Evolutionary conservation across 305 asterid genomes (phyloP), one percentile per base, ranked within the genome.

Genomic region (Rubia tinctorum): DNA sequence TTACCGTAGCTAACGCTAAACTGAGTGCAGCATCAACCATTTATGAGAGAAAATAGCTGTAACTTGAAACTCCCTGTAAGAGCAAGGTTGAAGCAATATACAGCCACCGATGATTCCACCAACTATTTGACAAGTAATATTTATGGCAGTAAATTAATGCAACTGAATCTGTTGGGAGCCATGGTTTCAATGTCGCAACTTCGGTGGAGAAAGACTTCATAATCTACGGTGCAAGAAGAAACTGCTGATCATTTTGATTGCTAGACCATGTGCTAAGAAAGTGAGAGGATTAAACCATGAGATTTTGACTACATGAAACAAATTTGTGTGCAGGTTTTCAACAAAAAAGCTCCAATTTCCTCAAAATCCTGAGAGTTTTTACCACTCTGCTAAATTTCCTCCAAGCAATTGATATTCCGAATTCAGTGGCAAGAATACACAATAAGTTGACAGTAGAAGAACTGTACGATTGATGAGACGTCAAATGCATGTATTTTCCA

Each of bases 11-110:
- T 27, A 27, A 27, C 2, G 30, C 30, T 27, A 27, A 27, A 27
- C 30, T 27, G 30, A 27, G 30, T n/a, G 25, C 20, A 73, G 40
- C 3, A 11, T 10, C 22, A 22, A 22, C 72, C 9, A 51, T 37
- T 66, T 39, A 23, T 63, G 8, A 64, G 20, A 65, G 40, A 8
- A 37, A 64, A n/a, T 1, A 42, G 34, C 71, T 45, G 47, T 30
- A 40, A 51, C 30, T 45, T 47, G 47, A 53, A 51, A 34, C 64
- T 23, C 55, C 37, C n/a, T 40, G 20, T 49, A 17, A 55, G 39
- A 47, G n/a, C 51, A 8, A 55, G 43, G 37, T 30, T 40, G 71
- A 37, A 20, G 55, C 71, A 73, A 73, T 45, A 14, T 15, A 69
- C 47, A 64, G 42, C 27, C 2, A 20, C 14, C 20, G 47, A 47